Conservation (phyloP, 768 basidiomycete genomes). For the Leccinum subtestaceum region DNA sequence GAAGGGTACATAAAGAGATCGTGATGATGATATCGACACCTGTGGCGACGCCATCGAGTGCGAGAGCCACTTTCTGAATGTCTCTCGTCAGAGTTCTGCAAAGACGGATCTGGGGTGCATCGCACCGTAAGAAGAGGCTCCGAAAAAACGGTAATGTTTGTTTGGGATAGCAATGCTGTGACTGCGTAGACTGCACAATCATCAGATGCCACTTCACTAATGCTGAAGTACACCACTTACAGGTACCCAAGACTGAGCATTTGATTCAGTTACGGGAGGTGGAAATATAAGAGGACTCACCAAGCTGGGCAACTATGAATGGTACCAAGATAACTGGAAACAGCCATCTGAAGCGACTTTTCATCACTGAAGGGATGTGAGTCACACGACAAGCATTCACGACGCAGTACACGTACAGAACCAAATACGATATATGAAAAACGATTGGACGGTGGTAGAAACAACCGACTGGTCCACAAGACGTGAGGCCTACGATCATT, state of each 20-base stretch:
- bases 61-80: conserved; percentile 14
- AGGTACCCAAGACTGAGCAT: conserved; percentile 12
- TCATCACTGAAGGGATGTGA: conserved; percentile 11
- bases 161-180: conserved; percentile 13
- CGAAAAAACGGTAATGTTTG: conserved; percentile 16
- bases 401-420: conserved; percentile 12
- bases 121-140: conserved; percentile 20
- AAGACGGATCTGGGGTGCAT: not conserved
- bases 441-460: conserved; percentile 22
- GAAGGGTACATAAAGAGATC: conserved; percentile 21
- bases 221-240: conserved; percentile 6
- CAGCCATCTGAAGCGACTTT: conserved; percentile 17
- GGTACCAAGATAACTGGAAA: conserved; percentile 17
- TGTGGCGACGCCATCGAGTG: conserved; percentile 13
- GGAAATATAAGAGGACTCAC: not conserved
- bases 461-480: conserved; percentile 15
- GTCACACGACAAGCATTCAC: not conserved
- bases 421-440: conserved; percentile 29
- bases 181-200: conserved; percentile 15
- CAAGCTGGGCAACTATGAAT: conserved; percentile 19
- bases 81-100: conserved; percentile 1
- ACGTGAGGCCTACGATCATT: conserved; percentile 13
- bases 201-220: conserved; percentile 4
- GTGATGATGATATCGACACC: conserved; percentile 22
- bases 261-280: conserved; percentile 1